Conservation (phyloP, 331 rosid species). For the Ulmus americana region DNA sequence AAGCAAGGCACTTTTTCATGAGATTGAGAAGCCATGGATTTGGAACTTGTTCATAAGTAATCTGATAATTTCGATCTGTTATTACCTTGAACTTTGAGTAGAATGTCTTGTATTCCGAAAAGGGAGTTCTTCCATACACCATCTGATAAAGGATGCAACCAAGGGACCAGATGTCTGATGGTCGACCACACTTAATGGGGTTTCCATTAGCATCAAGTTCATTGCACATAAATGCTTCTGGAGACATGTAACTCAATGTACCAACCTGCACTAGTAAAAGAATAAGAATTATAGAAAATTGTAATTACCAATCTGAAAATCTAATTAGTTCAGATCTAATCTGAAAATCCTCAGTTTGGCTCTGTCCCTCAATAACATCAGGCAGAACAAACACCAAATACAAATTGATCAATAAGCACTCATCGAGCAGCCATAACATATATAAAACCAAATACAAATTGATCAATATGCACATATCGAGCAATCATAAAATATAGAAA, state of each 20-base stretch:
- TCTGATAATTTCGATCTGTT: slow-evolving; percentile 79
- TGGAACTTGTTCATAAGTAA: slow-evolving; percentile 53
- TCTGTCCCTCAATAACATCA: background rate
- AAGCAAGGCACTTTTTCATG: slow-evolving; percentile 84
- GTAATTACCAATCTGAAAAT: background rate
- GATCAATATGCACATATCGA: background rate
- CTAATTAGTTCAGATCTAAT: background rate
- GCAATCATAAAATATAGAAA: background rate
- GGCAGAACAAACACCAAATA: background rate
- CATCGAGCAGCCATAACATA: background rate
- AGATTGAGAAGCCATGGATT: slow-evolving; percentile 90
- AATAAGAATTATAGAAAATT: slow-evolving; percentile 4
- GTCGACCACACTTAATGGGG: slow-evolving; percentile 85
- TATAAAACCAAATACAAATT: too few species aligned
- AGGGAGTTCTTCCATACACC: slow-evolving; percentile 94
- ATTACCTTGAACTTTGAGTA: slow-evolving; percentile 94
- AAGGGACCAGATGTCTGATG: slow-evolving; percentile 95
- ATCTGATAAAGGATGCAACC: slow-evolving; percentile 98
- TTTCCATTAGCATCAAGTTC: slow-evolving; percentile 87
- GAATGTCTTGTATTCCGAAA: slow-evolving; percentile 84
- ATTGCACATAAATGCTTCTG: slow-evolving; percentile 95
- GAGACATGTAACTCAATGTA: slow-evolving; percentile 96
- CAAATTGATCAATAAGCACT: background rate
- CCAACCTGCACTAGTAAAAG: slow-evolving; percentile 55
- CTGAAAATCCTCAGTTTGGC: background rate